A percentile compares a stretch with the other conserved stretches of the same genome.
These are phyloP conservation scores for Tetracentron sinense DNA, from an alignment of 164 flowering plant genomes.

Conservation along the genomic window DNA sequence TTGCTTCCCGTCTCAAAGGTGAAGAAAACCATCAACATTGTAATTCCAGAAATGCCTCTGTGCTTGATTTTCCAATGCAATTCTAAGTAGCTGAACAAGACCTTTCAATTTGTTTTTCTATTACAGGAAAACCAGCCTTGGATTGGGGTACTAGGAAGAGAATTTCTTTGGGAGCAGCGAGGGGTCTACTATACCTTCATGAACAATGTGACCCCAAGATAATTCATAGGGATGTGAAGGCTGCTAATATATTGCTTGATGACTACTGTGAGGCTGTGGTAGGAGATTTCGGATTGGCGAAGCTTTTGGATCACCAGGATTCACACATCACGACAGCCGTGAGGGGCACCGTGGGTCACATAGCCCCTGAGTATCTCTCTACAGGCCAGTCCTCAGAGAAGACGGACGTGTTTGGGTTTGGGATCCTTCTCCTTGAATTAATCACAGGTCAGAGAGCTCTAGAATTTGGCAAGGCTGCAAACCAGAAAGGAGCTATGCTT, in stretches of 20 bases:
- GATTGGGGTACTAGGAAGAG: conserved; percentile 83
- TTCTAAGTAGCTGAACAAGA: not conserved
- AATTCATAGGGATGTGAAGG: conserved; percentile 88
- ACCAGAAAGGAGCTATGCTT: conserved; percentile 86
- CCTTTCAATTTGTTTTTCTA: not conserved
- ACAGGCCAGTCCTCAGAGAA: conserved; percentile 96
- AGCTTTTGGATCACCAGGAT: conserved; percentile 88
- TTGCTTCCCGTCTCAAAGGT: conserved; percentile 81
- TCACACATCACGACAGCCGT: conserved; percentile 96
- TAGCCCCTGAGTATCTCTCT: conserved; percentile 94
- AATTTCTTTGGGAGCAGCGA: conserved; percentile 79
- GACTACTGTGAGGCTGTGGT: conserved; percentile 88
- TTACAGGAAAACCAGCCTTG: conserved; percentile 59
- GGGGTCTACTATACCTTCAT: conserved; percentile 82
- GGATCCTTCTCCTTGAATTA: conserved; percentile 86
- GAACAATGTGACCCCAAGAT: conserved; percentile 97
- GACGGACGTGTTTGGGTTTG: conserved; percentile 93
- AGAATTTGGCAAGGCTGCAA: conserved; percentile 81
- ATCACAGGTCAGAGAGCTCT: conserved; percentile 86
- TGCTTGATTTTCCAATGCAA: not conserved
- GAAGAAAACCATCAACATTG: not conserved
- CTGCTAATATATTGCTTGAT: conserved; percentile 86
- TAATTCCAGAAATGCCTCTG: too few relatives aligned
- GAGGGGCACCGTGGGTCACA: conserved; percentile 90
- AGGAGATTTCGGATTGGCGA: conserved; percentile 91